These are phyloP conservation scores for Margaritispora aquatica DNA, from an alignment of 495 filamentous ascomycete species.

Conservation along the genomic window DNA sequence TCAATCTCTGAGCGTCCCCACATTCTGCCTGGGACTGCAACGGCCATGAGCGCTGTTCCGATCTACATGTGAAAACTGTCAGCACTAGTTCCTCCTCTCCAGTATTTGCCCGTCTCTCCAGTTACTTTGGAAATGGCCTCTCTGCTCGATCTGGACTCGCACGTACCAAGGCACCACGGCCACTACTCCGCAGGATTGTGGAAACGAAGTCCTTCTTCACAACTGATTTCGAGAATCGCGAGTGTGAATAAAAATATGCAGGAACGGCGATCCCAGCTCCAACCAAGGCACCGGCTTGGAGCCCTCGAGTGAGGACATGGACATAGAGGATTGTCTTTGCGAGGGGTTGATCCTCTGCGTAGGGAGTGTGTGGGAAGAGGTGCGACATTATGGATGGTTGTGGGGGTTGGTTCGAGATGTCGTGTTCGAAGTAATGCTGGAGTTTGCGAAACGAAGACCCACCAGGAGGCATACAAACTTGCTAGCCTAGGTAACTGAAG, in stretches of 20 bases:
- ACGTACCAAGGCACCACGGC: background rate
- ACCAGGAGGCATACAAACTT: background rate
- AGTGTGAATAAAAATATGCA: slow-evolving; percentile 8
- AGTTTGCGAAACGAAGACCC: background rate
- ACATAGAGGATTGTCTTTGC: slow-evolving; percentile 44
- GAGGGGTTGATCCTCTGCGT: slow-evolving; percentile 56
- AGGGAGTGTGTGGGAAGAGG: slow-evolving; percentile 45
- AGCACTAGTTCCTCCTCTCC: background rate
- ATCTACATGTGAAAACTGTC: too few species aligned
- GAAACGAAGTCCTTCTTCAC: background rate
- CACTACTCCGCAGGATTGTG: background rate
- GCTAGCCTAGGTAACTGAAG: background rate
- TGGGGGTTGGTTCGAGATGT: background rate
- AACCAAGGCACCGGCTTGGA: slow-evolving; percentile 40
- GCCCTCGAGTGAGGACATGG: slow-evolving; percentile 51
- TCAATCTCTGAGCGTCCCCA: slow-evolving; percentile 49
- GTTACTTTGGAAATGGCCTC: too few species aligned
- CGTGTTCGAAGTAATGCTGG: background rate
- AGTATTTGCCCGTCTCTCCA: slow-evolving; percentile 27
- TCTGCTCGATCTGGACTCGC: background rate
- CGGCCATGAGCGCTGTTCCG: slow-evolving; percentile 26
- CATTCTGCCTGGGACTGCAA: slow-evolving; percentile 41
- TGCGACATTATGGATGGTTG: slow-evolving; percentile 38
- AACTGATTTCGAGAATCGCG: background rate
- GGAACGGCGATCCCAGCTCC: slow-evolving; percentile 26